Percentiles rank a stretch among this genome's conserved stretches.
phyloP scores from a whole-genome alignment of 1,284 basidiomycete species.

The Sanguinoderma infundibulare region DNA sequence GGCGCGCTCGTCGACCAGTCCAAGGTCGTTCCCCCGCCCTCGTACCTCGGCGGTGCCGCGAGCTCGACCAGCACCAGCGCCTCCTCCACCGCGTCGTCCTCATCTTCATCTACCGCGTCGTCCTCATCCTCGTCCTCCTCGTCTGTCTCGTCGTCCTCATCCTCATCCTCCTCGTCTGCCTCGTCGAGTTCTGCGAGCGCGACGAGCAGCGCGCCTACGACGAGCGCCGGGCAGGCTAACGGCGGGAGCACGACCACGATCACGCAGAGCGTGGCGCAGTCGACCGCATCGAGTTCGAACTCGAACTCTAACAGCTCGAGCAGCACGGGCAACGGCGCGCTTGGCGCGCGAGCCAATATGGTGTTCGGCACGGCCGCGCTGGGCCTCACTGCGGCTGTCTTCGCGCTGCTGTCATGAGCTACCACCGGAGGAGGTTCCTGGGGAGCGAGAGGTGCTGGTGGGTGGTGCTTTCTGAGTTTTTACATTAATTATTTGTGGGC shows the following conservation, averaged over 20 bases:
- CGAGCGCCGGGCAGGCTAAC: background rate
- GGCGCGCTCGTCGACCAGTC: conserved; percentile 59
- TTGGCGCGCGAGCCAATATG: background rate
- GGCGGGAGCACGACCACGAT: background rate
- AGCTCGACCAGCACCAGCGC: background rate
- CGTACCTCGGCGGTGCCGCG: conserved; percentile 15
- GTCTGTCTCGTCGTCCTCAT: background rate
- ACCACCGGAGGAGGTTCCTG: too few relatives aligned
- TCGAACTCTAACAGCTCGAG: background rate
- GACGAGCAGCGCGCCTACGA: background rate
- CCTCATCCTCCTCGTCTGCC: background rate
- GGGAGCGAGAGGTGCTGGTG: background rate
- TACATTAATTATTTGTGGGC: background rate
- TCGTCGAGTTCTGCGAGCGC: background rate
- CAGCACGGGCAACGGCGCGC: background rate
- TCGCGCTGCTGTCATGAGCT: conserved; percentile 1
- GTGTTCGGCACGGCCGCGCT: conserved; percentile 1
- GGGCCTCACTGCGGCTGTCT: background rate
- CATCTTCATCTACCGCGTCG: background rate
- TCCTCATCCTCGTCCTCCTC: background rate
- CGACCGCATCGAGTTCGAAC: too few relatives aligned
- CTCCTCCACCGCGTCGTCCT: background rate
- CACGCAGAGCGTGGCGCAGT: background rate
- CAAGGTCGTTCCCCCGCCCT: conserved; percentile 34
- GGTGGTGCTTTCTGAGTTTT: background rate